Conservation (phyloP, 31 red algal species). For the Odonthalia washingtoniensis region DNA sequence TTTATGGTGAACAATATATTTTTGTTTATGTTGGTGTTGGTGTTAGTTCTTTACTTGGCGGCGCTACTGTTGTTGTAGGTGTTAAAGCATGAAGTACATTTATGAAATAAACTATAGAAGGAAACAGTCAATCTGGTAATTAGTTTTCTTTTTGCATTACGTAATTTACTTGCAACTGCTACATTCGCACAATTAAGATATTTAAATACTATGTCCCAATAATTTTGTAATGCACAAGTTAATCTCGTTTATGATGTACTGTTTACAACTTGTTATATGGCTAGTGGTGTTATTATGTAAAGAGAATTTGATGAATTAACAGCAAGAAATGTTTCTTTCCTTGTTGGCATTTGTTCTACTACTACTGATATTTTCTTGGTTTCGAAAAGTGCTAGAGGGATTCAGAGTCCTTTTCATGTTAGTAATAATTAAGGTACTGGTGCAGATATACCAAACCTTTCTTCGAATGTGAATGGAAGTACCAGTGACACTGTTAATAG, state of each 20-base stretch:
- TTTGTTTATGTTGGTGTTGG: no score
- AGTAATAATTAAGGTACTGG: neutral
- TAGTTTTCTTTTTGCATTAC: conserved; percentile 43
- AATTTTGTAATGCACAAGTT: conserved; percentile 76
- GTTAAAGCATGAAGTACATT: conserved; percentile 70
- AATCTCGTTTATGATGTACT: conserved; percentile 80
- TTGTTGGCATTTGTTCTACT: conserved; percentile 67
- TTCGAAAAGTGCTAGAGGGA: conserved; percentile 11
- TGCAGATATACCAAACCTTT: neutral
- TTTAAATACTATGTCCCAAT: conserved; percentile 71
- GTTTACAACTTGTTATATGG: conserved; percentile 74
- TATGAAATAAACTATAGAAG: conserved; percentile 59
- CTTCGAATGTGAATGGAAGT: neutral
- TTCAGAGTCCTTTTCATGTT: no score
- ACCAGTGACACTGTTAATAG: no score
- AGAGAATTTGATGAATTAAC: conserved; percentile 56
- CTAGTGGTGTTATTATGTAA: conserved; percentile 66
- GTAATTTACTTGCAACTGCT: conserved; percentile 42
- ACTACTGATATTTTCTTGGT: conserved; percentile 70
- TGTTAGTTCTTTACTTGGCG: conserved; percentile 67
- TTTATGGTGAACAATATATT: conserved; percentile 56
- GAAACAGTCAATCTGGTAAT: conserved; percentile 52
- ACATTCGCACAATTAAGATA: conserved; percentile 67
- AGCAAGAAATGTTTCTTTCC: conserved; percentile 50
- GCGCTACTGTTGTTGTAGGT: conserved; percentile 66